Base-by-base conservation (phyloP, 495 filamentous ascomycete species). In the Clavariopsis aquatica region DNA sequence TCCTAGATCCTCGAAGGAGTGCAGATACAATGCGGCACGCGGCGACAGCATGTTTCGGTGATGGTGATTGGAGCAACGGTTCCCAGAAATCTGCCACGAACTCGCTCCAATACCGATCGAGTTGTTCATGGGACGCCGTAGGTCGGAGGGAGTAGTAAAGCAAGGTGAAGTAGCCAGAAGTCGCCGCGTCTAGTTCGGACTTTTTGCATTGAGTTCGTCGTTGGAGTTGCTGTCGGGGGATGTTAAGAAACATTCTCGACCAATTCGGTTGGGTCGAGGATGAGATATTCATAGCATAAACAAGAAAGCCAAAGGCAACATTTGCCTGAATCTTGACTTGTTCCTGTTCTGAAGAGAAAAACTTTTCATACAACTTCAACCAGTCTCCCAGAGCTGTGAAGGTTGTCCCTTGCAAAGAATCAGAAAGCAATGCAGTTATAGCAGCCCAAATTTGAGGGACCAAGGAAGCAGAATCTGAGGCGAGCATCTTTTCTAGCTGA, bases 401-500 rank as follows among this genome's bases (percentile, higher is more conserved):
- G 83, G 78, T 29, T 90, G 84, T 17, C 92, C 70, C 23, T 47
- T 77, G 82, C 38, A 76, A 77, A 60, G 83, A 84, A 55, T 80
- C 82, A 49, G 88, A 84, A 29, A 96, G 79, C 22, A 96, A 83
- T 2, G 96, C 80, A 9, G 93, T 80, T 4, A 94, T 80, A 22
- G 89, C 81, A 52, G 87, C 89, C 93, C 93, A 98, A 29, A 97
- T 89, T 57, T 90, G 87, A 6, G 94, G 92, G n/a, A 94, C 91
- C 60, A 85, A 81, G 23, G 80, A 79, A 10, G 84, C 84, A n/a
- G 87, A 81, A 46, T 86, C 83, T 43, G 85, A 81, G 24, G 81
- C 79, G 41, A 89, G 75, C 84, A 96, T 89, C n/a, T 82, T 75
- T 49, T 77, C 80, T 64, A 97, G 81, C n/a, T 84, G 24, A 43